Evolutionary conservation across 306 rosid genomes (phyloP).

Genomic region (Cicer cuneatum): DNA sequence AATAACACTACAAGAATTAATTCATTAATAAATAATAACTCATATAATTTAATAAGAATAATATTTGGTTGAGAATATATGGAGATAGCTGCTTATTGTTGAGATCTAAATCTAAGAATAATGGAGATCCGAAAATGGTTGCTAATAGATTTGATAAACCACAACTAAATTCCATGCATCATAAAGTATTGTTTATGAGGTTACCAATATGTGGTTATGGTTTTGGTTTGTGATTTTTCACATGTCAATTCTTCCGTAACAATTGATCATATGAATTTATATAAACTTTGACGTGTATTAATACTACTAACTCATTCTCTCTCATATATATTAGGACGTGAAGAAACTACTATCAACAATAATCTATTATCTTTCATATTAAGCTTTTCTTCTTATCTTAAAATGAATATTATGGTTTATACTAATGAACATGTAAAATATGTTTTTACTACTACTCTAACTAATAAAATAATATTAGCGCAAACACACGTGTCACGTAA

Average conservation of each 20-base stretch:
- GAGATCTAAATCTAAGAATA: conserved; percentile 38
- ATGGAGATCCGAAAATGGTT: conserved; percentile 44
- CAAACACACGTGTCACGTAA: too few species aligned
- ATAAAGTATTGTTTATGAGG: conserved; percentile 26
- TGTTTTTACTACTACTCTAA: neutral
- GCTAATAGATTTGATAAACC: conserved; percentile 40
- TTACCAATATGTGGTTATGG: conserved; percentile 31
- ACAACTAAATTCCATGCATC: conserved; percentile 36
- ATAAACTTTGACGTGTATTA: conserved; percentile 16
- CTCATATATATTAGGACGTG: neutral
- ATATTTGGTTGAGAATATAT: neutral
- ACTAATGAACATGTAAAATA: neutral
- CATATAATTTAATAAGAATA: neutral
- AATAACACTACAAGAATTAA: neutral
- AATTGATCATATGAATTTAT: conserved; percentile 18
- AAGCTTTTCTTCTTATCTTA: too few species aligned
- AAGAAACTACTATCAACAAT: neutral
- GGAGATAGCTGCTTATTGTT: neutral
- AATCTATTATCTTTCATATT: too few species aligned
- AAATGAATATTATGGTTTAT: too few species aligned
- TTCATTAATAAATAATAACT: too few species aligned
- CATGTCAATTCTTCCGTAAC: conserved; percentile 50
- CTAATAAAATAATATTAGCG: too few species aligned
- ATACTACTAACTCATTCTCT: conserved; percentile 9
- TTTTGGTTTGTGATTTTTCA: conserved; percentile 36